Evolutionary conservation across 306 rosid species (phyloP).

Genomic region (Lablab purpureus): DNA sequence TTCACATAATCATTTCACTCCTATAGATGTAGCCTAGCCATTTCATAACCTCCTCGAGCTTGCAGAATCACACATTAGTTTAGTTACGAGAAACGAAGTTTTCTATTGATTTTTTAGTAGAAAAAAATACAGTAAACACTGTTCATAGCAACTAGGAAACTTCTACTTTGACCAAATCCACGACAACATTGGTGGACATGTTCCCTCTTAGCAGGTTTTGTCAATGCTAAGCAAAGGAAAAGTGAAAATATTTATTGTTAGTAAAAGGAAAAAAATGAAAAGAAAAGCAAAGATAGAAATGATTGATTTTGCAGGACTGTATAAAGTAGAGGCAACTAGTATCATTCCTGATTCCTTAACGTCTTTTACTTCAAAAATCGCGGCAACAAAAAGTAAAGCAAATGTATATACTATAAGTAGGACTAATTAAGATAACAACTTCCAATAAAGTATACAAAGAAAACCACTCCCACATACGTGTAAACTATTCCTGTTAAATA

Average conservation of each 20-base stretch:
- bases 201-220: conserved; percentile 34
- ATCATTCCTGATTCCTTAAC: conserved; percentile 6
- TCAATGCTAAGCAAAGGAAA: conserved; percentile 37
- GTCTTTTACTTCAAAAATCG: conserved; percentile 20
- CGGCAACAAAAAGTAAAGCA: neutral
- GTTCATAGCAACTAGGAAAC: conserved; percentile 27
- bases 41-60: conserved; percentile 9
- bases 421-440: neutral
- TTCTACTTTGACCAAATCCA: conserved; percentile 45
- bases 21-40: neutral
- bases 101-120: neutral
- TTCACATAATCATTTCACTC: too few species aligned
- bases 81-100: neutral
- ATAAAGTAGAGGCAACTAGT: conserved; percentile 17
- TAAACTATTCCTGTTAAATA: neutral
- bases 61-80: neutral
- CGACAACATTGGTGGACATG: conserved; percentile 45
- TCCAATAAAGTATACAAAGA: neutral
- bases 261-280: neutral
- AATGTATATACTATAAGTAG: neutral
- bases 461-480: neutral
- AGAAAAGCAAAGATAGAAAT: conserved; percentile 43
- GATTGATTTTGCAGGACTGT: conserved; percentile 37
- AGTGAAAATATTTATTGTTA: conserved; percentile 30
- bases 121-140: neutral